Percentiles rank a stretch among this genome's conserved stretches.
Conservation (phyloP, 1,284 basidiomycete genomes). For the Entoloma clypeatum region DNA sequence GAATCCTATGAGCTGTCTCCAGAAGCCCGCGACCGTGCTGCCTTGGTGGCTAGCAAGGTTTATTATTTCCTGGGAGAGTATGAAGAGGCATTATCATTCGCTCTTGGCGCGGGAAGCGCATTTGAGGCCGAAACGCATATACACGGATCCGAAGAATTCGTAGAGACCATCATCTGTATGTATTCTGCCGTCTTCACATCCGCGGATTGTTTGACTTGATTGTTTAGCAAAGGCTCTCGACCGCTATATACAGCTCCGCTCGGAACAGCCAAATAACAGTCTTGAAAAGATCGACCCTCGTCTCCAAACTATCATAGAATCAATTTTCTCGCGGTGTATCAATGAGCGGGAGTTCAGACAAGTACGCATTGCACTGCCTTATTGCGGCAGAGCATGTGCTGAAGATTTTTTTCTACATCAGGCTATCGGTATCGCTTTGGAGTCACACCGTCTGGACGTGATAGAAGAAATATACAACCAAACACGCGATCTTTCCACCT, state of each 20-base stretch:
- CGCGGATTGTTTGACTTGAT: constrained; percentile 12
- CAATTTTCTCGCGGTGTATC: constrained; percentile 81
- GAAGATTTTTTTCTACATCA: constrained; percentile 30
- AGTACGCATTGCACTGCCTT: constrained; percentile 40
- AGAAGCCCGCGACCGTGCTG: constrained; percentile 75
- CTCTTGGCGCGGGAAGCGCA: constrained; percentile 82
- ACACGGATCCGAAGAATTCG: constrained; percentile 75
- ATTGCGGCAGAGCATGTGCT: constrained; percentile 11
- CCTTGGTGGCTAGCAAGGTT: constrained; percentile 89
- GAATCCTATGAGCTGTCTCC: constrained; percentile 75
- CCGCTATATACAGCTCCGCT: constrained; percentile 71
- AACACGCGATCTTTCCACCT: constrained; percentile 70
- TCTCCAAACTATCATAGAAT: constrained; percentile 80
- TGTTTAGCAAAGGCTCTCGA: constrained; percentile 87
- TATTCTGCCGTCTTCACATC: constrained; percentile 1
- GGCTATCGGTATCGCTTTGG: constrained; percentile 93
- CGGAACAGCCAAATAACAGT: constrained; percentile 48
- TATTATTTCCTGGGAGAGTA: constrained; percentile 95
- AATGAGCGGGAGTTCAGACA: constrained; percentile 87
- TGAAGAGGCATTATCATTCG: constrained; percentile 90
- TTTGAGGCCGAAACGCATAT: constrained; percentile 74
- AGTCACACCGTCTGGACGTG: constrained; percentile 83
- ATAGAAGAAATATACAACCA: constrained; percentile 72
- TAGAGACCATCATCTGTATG: constrained; percentile 89
- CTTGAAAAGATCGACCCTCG: constrained; percentile 69